These are phyloP conservation scores for Phytophthora brassicae DNA, from an alignment of 352 stramenopile species.

Conservation along the genomic window DNA sequence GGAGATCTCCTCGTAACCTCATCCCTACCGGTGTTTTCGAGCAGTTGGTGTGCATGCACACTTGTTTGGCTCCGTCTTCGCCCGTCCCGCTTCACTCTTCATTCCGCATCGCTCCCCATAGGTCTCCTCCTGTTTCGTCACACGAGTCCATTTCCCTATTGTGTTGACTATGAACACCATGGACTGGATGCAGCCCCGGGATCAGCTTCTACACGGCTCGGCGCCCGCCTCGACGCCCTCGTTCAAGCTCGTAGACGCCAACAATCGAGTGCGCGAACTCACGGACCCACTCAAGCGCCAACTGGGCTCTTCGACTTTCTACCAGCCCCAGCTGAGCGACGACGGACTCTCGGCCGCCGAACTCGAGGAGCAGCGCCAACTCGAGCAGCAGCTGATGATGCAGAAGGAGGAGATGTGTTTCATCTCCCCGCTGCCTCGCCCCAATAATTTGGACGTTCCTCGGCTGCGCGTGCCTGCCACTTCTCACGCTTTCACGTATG, in stretches of 20 bases:
- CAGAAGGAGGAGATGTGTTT: slow-evolving; percentile 85
- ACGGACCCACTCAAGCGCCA: slow-evolving; percentile 46
- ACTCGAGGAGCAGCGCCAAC: slow-evolving; percentile 61
- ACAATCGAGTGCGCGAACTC: slow-evolving; percentile 73
- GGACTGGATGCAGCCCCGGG: slow-evolving; percentile 61
- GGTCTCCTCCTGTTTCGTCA: slow-evolving; percentile 1
- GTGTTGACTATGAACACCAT: slow-evolving; percentile 18
- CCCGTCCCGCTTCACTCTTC: slow-evolving; percentile 33
- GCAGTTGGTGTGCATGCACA: slow-evolving; percentile 19
- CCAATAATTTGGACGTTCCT: slow-evolving; percentile 18
- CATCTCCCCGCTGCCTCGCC: slow-evolving; percentile 48
- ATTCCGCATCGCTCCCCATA: slow-evolving; percentile 22
- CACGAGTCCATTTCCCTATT: slow-evolving; percentile 12
- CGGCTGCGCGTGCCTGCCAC: slow-evolving; percentile 21
- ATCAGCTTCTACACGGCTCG: slow-evolving; percentile 40
- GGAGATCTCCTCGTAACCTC: slow-evolving; percentile 26
- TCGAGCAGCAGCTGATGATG: slow-evolving; percentile 72
- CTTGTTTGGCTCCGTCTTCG: slow-evolving; percentile 7
- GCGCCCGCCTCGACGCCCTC: slow-evolving; percentile 39
- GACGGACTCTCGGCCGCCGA: slow-evolving; percentile 51
- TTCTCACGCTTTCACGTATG: slow-evolving; percentile 67
- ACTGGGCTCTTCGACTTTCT: slow-evolving; percentile 19
- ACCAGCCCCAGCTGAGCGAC: slow-evolving; percentile 35
- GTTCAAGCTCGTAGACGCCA: slow-evolving; percentile 73
- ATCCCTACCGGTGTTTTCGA: slow-evolving; percentile 28